phyloP scores from a whole-genome alignment of 129 eudicot species.

The Flaveria sonorensis region DNA sequence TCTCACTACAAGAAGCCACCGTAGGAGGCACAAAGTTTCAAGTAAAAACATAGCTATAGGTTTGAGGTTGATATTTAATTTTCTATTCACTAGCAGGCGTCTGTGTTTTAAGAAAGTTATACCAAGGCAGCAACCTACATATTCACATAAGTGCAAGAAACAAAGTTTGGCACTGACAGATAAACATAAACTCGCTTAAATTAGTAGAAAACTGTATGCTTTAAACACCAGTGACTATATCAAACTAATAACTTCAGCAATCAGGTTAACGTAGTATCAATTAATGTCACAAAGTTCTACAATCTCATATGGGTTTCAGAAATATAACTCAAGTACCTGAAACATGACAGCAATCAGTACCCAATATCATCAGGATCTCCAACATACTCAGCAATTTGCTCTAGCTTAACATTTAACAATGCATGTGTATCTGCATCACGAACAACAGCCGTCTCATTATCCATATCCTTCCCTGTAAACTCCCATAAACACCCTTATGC shows the following conservation, averaged over 20 bases:
- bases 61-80: neutral
- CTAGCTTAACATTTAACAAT: conserved; percentile 61
- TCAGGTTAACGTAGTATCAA: neutral
- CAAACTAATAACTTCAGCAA: conserved; percentile 1
- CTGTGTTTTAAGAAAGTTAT: neutral
- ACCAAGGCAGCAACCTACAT: neutral
- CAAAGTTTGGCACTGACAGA: neutral
- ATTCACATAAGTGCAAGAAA: conserved; percentile 6
- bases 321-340: conserved; percentile 24
- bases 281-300: conserved; percentile 15
- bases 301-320: conserved; percentile 9
- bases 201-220: neutral
- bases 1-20: neutral
- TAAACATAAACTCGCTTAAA: neutral
- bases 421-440: conserved; percentile 79
- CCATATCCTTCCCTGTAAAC: conserved; percentile 60
- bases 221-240: neutral
- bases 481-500: conserved; percentile 86
- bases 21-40: neutral
- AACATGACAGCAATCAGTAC: conserved; percentile 46
- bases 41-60: neutral
- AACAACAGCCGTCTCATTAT: conserved; percentile 77
- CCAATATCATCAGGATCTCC: conserved; percentile 86
- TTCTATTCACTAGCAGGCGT: neutral
- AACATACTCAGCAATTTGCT: conserved; percentile 84